Percentiles rank a stretch among this genome's conserved stretches.
Conservation (phyloP, 2,329 filamentous ascomycete genomes). For the Xylariales sp. region DNA sequence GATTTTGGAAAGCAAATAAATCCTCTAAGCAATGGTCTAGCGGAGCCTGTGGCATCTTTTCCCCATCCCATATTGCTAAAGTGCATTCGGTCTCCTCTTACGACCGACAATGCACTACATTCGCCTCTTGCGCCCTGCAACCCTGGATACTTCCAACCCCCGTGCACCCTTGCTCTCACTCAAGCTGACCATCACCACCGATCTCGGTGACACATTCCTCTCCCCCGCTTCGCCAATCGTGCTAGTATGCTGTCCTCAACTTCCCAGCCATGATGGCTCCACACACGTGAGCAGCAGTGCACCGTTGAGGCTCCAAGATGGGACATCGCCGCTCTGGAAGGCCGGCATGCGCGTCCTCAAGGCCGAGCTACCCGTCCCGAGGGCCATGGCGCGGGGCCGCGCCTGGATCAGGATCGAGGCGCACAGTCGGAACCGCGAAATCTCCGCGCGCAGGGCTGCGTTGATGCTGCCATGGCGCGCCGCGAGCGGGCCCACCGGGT, state of each 20-base stretch:
- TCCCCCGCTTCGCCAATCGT: constrained; percentile 38
- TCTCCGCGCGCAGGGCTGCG: background rate
- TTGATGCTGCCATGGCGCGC: constrained; percentile 2
- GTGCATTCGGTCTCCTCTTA: no score
- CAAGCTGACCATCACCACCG: constrained; percentile 52
- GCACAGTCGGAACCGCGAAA: constrained; percentile 11
- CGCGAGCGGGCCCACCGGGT: constrained; percentile 13
- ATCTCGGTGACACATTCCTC: constrained; percentile 53
- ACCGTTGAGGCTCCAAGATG: background rate
- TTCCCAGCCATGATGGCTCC: constrained; percentile 7
- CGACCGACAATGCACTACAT: constrained; percentile 58
- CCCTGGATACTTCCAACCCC: constrained; percentile 22
- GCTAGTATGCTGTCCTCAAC: constrained; percentile 27
- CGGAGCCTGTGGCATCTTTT: no score
- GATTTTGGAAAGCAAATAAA: no score
- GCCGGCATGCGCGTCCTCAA: constrained; percentile 37
- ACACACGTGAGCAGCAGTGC: constrained; percentile 13
- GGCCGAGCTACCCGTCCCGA: constrained; percentile 13
- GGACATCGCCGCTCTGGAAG: constrained; percentile 11
- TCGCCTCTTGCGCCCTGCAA: constrained; percentile 45
- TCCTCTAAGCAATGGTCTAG: no score
- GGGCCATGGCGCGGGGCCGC: constrained; percentile 6
- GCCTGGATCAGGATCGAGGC: constrained; percentile 10
- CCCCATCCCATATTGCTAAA: no score
- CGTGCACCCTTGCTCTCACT: constrained; percentile 25